Base-by-base conservation (phyloP, 768 basidiomycete species). In the Terana coerulea region DNA sequence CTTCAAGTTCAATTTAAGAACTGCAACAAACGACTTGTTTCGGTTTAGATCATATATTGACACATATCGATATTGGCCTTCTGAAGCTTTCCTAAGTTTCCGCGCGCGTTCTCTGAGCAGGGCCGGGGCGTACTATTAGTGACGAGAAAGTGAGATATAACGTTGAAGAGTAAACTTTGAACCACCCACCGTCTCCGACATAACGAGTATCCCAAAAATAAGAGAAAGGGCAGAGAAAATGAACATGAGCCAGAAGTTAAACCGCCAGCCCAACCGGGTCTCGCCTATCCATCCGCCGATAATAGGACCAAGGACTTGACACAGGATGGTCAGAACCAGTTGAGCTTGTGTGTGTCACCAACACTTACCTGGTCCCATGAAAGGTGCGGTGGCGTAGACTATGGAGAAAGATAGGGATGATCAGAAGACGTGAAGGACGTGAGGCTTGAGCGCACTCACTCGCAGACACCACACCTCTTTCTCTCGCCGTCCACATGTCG, bases 181-280 rank as follows among this genome's bases (percentile, higher is more conserved):
- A 1, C 28, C 2, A 29, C 72, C 30, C 60, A 78, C 81, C 51
- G 84, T 84, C 67, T 86, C 84, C 7, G 81, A 77, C 12, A 77
- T 74, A 41, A 69, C 51, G 47, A 82, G 65, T 47, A 78, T 72
- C 4, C 77, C 76, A 3, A 72, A 57, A 22, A 77, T 51, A 17
- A 78, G 67, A 17, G 75, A 75, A 43, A 77, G 47, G 3, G 57
- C 68, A 12, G 81, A 72, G 51, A 81, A 73, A 19, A 80, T 76
- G 57, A 83, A 73, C 70, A 80, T 79, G 49, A 86, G 69, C 81
- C 82, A 83, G 63, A 85, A 86, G 47, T 79, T 78, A 60, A 80
- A 81, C 33, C 75, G 73, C 81, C 82, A 86, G 17, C 77, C 78
- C 9, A 80, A 70, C 21, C 59, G 66, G 9, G 64, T 75, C 62